A percentile compares a stretch with the other conserved stretches of the same genome.
Conservation (phyloP, 176 grass and related monocot species). For the Themeda triandra region DNA sequence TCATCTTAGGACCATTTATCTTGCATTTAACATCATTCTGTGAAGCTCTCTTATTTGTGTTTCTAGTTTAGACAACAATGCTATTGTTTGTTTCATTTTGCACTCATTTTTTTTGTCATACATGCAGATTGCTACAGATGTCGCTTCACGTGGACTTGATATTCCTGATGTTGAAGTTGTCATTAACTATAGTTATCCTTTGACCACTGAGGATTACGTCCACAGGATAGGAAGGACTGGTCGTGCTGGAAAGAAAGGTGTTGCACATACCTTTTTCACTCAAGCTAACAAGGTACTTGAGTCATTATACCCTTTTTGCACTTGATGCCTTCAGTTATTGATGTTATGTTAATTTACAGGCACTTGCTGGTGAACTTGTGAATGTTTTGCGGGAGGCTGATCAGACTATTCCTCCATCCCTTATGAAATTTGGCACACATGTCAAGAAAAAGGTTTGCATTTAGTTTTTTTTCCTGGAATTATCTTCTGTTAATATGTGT, state of each 20-base stretch:
- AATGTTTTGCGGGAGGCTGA: conserved; percentile 96
- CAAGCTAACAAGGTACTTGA: conserved; percentile 72
- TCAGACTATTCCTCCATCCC: conserved; percentile 71
- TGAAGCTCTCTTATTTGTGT: conserved; percentile 4
- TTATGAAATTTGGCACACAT: conserved; percentile 94
- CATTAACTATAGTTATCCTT: conserved; percentile 98
- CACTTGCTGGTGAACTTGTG: conserved; percentile 91
- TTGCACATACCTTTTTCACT: conserved; percentile 97
- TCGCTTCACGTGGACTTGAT: conserved; percentile 93
- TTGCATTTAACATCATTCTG: not conserved
- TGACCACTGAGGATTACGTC: conserved; percentile 96
- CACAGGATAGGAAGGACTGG: conserved; percentile 95
- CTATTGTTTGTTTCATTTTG: not conserved
- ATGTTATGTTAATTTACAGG: conserved; percentile 41
- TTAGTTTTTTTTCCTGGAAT: conserved; percentile 6
- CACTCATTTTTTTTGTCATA: conserved; percentile 13
- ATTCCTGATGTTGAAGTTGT: conserved; percentile 98
- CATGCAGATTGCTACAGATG: conserved; percentile 93
- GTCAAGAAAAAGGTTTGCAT: conserved; percentile 97
- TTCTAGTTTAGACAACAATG: not conserved
- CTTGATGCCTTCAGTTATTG: not conserved
- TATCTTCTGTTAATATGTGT: conserved; percentile 1
- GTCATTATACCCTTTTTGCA: not conserved
- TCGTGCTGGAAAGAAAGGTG: conserved; percentile 92
- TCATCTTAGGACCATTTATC: conserved; percentile 7